Evolutionary conservation across 306 rosid genomes (phyloP).

Genomic region (Castanospermum australe): DNA sequence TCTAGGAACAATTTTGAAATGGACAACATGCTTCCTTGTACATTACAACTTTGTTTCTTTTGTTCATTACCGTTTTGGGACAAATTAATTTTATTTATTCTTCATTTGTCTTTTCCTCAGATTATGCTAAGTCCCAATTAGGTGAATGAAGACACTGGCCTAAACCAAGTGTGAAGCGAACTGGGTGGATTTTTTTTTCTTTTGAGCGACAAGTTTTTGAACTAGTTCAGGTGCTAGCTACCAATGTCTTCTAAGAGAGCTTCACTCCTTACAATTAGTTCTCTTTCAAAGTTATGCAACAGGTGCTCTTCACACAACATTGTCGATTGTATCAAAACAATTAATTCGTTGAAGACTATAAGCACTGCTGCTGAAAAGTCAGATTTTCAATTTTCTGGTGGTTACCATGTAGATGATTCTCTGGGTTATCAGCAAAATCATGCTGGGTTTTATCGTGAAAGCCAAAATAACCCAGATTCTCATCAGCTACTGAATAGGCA

Average conservation of each 20-base stretch:
- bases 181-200: neutral
- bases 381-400: slow-evolving; percentile 30
- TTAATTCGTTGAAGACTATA: slow-evolving; percentile 33
- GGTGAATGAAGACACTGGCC: neutral
- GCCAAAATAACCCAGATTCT: neutral
- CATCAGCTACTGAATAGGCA: neutral
- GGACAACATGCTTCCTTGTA: too few species aligned
- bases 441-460: slow-evolving; percentile 22
- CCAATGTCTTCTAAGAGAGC: slow-evolving; percentile 37
- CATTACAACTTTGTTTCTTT: too few species aligned
- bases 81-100: neutral
- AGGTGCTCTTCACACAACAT: neutral
- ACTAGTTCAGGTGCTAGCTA: neutral
- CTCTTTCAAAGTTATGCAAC: slow-evolving; percentile 21
- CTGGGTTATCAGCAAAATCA: slow-evolving; percentile 31
- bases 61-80: too few species aligned
- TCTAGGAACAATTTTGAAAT: too few species aligned
- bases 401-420: slow-evolving; percentile 26
- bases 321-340: slow-evolving; percentile 8
- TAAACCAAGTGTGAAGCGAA: neutral
- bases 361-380: slow-evolving; percentile 45
- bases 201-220: neutral
- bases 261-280: slow-evolving; percentile 21
- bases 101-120: neutral
- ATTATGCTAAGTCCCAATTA: neutral